phyloP scores from a whole-genome alignment of 2,329 filamentous ascomycete genomes.

The Aspergillus intermedius region DNA sequence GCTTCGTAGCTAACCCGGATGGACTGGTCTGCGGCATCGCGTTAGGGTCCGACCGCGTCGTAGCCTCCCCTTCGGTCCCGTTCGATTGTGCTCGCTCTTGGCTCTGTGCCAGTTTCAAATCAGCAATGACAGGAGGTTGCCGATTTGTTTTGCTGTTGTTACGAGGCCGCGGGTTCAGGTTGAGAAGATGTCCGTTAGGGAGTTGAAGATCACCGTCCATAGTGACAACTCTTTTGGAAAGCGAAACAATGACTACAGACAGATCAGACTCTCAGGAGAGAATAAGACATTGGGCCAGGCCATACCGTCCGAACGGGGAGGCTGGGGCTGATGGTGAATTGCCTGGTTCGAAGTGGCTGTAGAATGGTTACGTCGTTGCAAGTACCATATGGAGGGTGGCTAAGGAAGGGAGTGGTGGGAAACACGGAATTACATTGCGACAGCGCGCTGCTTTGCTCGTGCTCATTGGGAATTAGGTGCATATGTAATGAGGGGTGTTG shows the following conservation, averaged over 20 bases:
- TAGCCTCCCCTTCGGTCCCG: neutral
- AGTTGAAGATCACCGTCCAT: conserved; percentile 24
- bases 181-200: conserved; percentile 24
- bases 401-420: neutral
- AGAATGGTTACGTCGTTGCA: neutral
- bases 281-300: conserved; percentile 1
- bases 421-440: neutral
- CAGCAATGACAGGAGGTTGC: neutral
- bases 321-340: neutral
- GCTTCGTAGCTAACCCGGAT: conserved; percentile 18
- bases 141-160: neutral
- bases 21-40: neutral
- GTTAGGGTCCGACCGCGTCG: neutral
- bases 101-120: neutral
- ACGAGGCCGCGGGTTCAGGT: conserved; percentile 20
- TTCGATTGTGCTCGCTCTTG: neutral
- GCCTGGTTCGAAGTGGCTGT: neutral
- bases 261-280: too few relatives aligned
- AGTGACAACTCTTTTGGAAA: neutral
- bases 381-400: neutral
- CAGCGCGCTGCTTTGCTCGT: too few relatives aligned
- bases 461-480: too few relatives aligned
- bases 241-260: too few relatives aligned
- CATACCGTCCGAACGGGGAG: conserved; percentile 11
- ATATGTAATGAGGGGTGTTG: neutral